Evolutionary conservation across 345 rosid species (phyloP).

Genomic region (Salix exigua): DNA sequence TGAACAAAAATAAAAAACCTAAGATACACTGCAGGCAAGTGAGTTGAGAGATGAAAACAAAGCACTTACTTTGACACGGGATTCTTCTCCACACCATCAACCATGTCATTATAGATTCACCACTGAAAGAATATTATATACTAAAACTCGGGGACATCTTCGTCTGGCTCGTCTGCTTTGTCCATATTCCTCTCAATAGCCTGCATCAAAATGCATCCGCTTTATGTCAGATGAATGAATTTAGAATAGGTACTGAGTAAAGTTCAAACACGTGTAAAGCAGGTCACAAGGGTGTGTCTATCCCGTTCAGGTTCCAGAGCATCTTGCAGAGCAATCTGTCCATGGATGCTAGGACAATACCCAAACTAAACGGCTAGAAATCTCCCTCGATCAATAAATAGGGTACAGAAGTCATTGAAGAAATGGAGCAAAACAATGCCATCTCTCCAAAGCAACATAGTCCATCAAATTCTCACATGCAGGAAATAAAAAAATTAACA

Average conservation of each 20-base stretch:
- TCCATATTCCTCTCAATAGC: constrained; percentile 94
- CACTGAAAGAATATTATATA: background rate
- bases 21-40: background rate
- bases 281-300: background rate
- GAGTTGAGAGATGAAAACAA: background rate
- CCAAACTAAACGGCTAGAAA: background rate
- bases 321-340: background rate
- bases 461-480: background rate
- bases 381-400: background rate
- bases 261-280: background rate
- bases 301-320: background rate
- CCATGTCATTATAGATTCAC: background rate
- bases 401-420: background rate
- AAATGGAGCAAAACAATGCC: background rate
- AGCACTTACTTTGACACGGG: background rate
- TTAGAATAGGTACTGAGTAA: background rate
- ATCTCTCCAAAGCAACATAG: background rate
- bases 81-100: background rate
- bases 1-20: background rate
- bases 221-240: background rate
- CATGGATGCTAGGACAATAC: background rate
- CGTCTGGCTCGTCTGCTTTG: constrained; percentile 73
- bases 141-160: constrained; percentile 81
- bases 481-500: background rate
- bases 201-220: constrained; percentile 31